Base-by-base conservation (phyloP, 2,329 filamentous ascomycete species). In the Botryotinia globosa region DNA sequence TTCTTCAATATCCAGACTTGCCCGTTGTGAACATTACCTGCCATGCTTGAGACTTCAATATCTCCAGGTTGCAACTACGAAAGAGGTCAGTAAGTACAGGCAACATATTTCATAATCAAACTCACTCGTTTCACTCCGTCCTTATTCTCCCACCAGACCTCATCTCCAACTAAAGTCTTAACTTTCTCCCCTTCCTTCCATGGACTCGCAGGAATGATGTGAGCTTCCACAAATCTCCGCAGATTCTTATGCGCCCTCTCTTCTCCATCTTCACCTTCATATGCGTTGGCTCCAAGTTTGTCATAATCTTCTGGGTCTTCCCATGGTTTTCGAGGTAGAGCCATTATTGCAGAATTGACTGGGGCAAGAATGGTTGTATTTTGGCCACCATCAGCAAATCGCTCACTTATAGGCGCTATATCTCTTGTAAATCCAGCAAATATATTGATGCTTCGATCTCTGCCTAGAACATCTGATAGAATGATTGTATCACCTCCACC, bases 341-440 rank as follows among this genome's bases (percentile, higher is more conserved):
- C 84, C 76, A 92, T 91, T 79, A 99, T 89, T 4, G 91, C 94
- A 29, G 88, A 89, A 85, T 99, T 98, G 71, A 92, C 84, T 0
- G 96, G 96, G 8, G 94, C 95, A 4, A 98, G 88, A 37, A 98
- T 90, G 3, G 94, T 98, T 25, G 92, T 92, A 80, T 95, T 94
- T 73, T 87, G 82, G 0, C 83, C 80, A 0, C 85, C 82, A 80
- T 93, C 87, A 77, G 92, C 88, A 22, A 98, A 87, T 0, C 92
- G 91, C 34, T 84, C 83, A 16, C 89, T 87, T 32, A 94, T 86
- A n/a, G 86, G 83, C 64, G 90, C 87, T 78, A 94, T 89, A 79
- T 95, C 91, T 73, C 94, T 89, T 8, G 91, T 91, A 79, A 97
- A 89, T 59, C 90, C 90, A 44, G 93, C 92, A 82, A 98, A 98